Evolutionary conservation across 129 eudicot species (phyloP), one percentile per base, ranked within the genome.

Genomic region (Silybum marianum): DNA sequence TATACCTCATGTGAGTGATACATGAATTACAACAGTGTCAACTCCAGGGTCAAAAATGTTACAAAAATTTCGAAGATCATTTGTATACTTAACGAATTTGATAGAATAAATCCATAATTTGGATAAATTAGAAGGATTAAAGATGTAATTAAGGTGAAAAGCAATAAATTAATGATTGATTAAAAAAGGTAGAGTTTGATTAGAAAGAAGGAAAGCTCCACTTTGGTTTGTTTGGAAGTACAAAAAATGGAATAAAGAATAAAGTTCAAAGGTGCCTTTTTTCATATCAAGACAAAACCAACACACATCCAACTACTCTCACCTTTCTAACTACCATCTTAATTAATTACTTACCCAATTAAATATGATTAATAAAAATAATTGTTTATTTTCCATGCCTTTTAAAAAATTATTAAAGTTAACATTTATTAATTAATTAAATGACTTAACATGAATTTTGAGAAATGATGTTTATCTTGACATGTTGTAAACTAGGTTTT

Each of bases 141-240:
- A 22, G 16, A 51, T 18, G 66, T 6, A 58, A 58, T 18, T 58
- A 58, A 18, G 66, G 6, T 16, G 66, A n/a, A 58, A 58, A 58
- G 1, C 6, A 18, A 58, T n/a, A 18, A 5, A 58, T 58, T n/a
- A 58, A 23, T 79, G 10, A 79, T 70, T 79, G 70, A 70, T 71
- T 79, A 18, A 21, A 28, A 79, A 79, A 71, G 60, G 77, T 69
- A 30, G 39, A 25, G 71, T 79, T 79, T 79, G 77, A 70, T 70
- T 79, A 79, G 77, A 79, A 79, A 77, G 73, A 69, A 69, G 73
- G 76, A 79, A 79, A 71, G 83, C 38, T 79, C 83, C 83, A 72
- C 83, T 79, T 48, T 11, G 24, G 25, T 70, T 79, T 79, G 83
- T 79, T 54, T 51, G 58, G 62, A 71, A 73, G 83, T 79, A 71